A percentile compares a stretch with the other conserved stretches of the same genome.
Evolutionary conservation across 2,329 filamentous ascomycete species (phyloP).

Genomic region (Truncatella angustata): DNA sequence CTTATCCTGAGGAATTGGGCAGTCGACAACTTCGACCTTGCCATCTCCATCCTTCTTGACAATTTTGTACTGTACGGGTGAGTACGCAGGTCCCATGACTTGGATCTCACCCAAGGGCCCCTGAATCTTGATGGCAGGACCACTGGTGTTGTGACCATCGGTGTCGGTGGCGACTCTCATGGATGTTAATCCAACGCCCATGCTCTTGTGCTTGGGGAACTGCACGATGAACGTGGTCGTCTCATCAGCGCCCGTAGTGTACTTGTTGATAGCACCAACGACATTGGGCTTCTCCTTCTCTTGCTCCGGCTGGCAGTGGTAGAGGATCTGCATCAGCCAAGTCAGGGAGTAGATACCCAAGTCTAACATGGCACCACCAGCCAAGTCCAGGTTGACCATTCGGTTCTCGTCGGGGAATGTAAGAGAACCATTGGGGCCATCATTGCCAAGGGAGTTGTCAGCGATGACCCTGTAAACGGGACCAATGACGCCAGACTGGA

Average conservation of each 20-base stretch:
- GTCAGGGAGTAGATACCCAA: conserved; percentile 86
- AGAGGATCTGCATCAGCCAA: conserved; percentile 88
- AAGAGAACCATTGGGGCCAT: conserved; percentile 54
- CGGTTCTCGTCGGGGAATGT: conserved; percentile 63
- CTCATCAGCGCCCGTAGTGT: conserved; percentile 74
- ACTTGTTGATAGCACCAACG: conserved; percentile 67
- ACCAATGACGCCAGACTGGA: conserved; percentile 53
- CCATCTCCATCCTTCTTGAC: conserved; percentile 52
- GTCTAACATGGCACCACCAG: conserved; percentile 80
- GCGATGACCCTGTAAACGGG: conserved; percentile 58
- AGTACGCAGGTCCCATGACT: conserved; percentile 69
- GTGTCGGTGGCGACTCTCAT: conserved; percentile 62
- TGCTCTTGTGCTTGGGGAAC: conserved; percentile 67
- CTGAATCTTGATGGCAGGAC: conserved; percentile 74
- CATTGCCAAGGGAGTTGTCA: conserved; percentile 60
- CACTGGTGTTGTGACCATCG: conserved; percentile 56
- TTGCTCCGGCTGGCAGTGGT: conserved; percentile 70
- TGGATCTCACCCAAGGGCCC: conserved; percentile 81
- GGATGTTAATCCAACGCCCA: conserved; percentile 69
- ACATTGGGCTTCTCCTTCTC: conserved; percentile 69
- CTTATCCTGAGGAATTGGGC: conserved; percentile 50
- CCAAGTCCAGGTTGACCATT: conserved; percentile 79
- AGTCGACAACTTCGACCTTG: conserved; percentile 49
- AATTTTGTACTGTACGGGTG: conserved; percentile 64
- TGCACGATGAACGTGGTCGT: conserved; percentile 73